Base-by-base conservation (phyloP, 305 asterid species). In the Ilex paraguariensis region DNA sequence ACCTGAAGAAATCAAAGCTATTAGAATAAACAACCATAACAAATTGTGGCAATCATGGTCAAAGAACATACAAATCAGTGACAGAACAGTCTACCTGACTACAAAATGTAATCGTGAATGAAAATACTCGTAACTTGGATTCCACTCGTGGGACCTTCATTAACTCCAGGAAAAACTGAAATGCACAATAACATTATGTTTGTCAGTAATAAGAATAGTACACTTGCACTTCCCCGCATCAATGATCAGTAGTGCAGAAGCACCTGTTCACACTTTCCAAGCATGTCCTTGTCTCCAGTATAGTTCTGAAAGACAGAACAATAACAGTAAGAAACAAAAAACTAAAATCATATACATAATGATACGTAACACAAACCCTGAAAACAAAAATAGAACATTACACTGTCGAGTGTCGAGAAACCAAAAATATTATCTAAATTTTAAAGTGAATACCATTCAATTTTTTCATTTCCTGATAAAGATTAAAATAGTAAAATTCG, bases 141-240 rank as follows among this genome's bases (percentile, higher is more conserved):
- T 93, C 99, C 50, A 93, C 99, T 61, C 98, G 93, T 59, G 99
- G 99, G 60, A 93, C 96, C 82, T 83, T 87, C 99, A 93, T 93
- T 61, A 93, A 82, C 87, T 93, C 99, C 82, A 86, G 65, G 87
- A 93, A 90, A 68, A 93, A 93, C 99, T 93, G 87, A 74, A 79
- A 82, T 64, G 68, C 57, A 40, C 61, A 75, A 59, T 70, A 58
- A 48, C 45, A 10, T 56, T 60, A 56, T 59, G 14, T 60, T 5
- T 51, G 64, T 77, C 39, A 83, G 80, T 52, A 66, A 70, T 39
- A 61, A 56, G 54, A 62, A 61, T 30, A 63, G 9, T 45, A 68
- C 31, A 61, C 57, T 66, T 68, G 57, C 57, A 75, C 61, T 66
- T 63, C 59, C 66, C 58, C 61, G 57, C 60, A 67, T 15, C 13